phyloP scores from a whole-genome alignment of 495 filamentous ascomycete genomes.

The Lepidopterella palustris region DNA sequence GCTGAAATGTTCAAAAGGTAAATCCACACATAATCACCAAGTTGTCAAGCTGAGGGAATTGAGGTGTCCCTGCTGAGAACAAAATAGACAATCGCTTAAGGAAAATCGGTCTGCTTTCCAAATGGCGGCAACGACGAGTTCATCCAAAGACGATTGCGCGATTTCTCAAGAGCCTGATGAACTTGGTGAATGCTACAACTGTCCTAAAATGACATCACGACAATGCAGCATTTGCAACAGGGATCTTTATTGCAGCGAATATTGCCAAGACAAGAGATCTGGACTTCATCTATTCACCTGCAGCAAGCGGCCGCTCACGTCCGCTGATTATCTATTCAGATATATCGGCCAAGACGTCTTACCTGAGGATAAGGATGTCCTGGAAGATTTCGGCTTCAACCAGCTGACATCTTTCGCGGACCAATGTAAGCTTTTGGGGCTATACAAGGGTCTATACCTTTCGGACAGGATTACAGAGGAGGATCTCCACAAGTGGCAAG shows the following conservation, averaged over 20 bases:
- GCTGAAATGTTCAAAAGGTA: constrained; percentile 16
- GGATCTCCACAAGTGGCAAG: constrained; percentile 7
- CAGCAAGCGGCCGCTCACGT: constrained; percentile 8
- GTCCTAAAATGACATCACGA: not conserved
- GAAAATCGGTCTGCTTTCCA: not conserved
- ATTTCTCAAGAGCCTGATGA: not conserved
- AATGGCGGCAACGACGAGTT: not conserved
- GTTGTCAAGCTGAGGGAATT: not conserved
- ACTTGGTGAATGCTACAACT: not conserved
- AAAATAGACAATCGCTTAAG: not conserved
- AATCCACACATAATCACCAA: not conserved
- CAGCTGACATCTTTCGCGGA: not conserved
- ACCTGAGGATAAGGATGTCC: constrained; percentile 5
- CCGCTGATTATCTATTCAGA: constrained; percentile 10
- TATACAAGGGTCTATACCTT: constrained; percentile 4
- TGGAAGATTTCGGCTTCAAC: constrained; percentile 14
- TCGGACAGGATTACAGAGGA: not conserved
- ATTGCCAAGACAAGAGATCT: constrained; percentile 6
- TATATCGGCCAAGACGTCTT: constrained; percentile 1
- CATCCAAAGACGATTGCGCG: not conserved
- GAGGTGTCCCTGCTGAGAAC: not conserved
- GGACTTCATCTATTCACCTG: constrained; percentile 4
- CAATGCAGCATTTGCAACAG: constrained; percentile 7
- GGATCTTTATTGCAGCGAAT: constrained; percentile 8
- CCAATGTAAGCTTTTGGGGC: not conserved